Evolutionary conservation across 1,284 basidiomycete species (phyloP), one percentile per base, ranked within the genome.

Genomic region (Porodaedalea pini): DNA sequence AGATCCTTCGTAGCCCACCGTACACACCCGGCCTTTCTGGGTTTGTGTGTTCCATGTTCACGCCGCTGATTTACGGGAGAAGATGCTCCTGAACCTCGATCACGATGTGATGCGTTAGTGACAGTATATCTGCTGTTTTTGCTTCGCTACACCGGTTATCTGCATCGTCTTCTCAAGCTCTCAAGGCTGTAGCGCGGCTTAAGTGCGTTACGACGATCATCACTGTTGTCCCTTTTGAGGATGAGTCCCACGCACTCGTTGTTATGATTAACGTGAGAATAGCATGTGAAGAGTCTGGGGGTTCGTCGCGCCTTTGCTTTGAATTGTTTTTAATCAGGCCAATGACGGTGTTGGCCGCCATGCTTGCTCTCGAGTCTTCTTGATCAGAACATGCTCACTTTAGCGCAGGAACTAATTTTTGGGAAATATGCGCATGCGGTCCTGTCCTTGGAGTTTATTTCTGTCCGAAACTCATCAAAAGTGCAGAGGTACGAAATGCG

Each of bases 241-340:
- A 17, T 15, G 21, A 23, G 8, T 50, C 48, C 36, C 48, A 50
- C 48, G 48, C 48, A 23, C 48, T 17, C 32, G 48, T 23, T 23
- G n/a, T 21, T 17, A 23, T 50, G 36, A 50, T 50, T 50, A 50
- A 21, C 48, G 36, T 50, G 36, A 17, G 48, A 47, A 47, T 31
- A 31, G 45, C n/a, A 15, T 27, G 10, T 31, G 45, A 11, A 4
- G 7, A 47, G 45, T 11, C 19, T 1, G 23, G 15, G 45, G n/a
- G n/a, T n/a, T 13, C 5, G 23, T 29, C 44, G 23, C 11, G n/a
- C 11, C 41, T 21, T 10, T 44, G 10, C 41, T 44, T 44, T 21
- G n/a, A 7, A 10, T 17, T 44, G 41, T 44, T 44, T 44, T 10
- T 19, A 44, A 21, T 17, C 21, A 44, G 21, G 41, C n/a, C 45